Evolutionary conservation across 192 early-diverging fungal genomes (phyloP), one percentile per base, ranked within the genome.

Genomic region (Dissophora ornata): DNA sequence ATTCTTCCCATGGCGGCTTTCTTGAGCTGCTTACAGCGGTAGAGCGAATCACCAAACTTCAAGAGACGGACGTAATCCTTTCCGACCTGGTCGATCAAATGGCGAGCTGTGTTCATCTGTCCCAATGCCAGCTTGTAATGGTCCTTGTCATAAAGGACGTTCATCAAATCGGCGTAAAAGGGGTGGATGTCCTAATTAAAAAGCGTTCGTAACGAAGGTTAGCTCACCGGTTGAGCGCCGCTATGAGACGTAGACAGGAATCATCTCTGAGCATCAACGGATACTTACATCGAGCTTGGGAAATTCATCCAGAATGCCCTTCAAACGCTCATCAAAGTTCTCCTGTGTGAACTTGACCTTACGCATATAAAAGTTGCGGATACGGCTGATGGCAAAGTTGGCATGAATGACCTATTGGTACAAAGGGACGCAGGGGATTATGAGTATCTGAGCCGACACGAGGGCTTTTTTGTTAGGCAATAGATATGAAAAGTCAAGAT

Each of bases 271-370:
- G n/a, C n/a, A n/a, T n/a, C n/a, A n/a, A n/a, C n/a, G 7, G 13
- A 38, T 9, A 74, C 84, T 74, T 82, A 95, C 94, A 83, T 99
- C 98, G 32, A 99, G 88, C 78, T 98, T 97, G 3, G 98, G 98
- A 69, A 99, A 99, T 74, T 98, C 97, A 24, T 88, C 88, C 22
- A 99, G 85, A 58, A 99, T 97, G 58, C 89, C 85, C 63, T 91
- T 90, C 63, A 99, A 86, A 82, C 97, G 97, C 77, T 99, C 98
- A 60, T 98, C 96, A 74, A 99, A 99, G 57, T 82, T 82, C 56
- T 94, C 93, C 83, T 99, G 97, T 19, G 97, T 96, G 81, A 97
- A 99, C 90, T 97, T 97, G 81, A 98, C 97, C 81, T 99, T 99
- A 70, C 97, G 92, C 96, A 98, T 98, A 78, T 99, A 99, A 78